Evolutionary conservation across 148 eudicot genomes (phyloP), one percentile per base, ranked within the genome.

Genomic region (Heliamphora exappendiculata): DNA sequence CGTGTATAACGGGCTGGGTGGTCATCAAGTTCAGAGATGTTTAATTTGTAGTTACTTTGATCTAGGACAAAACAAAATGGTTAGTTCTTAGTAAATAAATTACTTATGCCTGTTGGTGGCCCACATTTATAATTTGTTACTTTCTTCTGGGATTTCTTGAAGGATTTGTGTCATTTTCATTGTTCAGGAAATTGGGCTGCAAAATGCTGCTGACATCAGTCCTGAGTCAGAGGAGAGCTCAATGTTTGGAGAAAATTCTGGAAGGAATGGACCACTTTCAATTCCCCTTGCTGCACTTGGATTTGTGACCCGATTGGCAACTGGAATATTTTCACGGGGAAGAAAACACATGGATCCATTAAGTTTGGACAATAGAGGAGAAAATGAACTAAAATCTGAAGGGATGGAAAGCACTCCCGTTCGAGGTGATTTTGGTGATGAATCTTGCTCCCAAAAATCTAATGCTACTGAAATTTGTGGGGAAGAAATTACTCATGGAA

Each of bases 311-410:
- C 84, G 91, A 77, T 67, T 92, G 81, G 96, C 99, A 4, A 83
- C 89, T 78, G 94, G 94, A 71, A 89, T 95, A 80, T 92, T 95
- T 79, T 91, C 91, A 75, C 88, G 89, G 65, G 90, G 97, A 49
- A 82, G 75, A 67, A 87, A 78, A 76, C 75, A 84, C 75, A 75
- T 39, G 37, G 93, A 88, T 76, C 71, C 83, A 75, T 54, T 47
- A 47, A 84, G 69, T 66, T 76, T 82, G 36, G 83, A 85, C 53
- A 62, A 64, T 41, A 60, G 76, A 39, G 81, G 78, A 42, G 92
- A 87, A 79, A 81, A 81, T 55, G 88, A 82, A 53, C 41, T 75
- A 74, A 72, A 80, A 36, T 51, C 74, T 64, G 84, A 86, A 50
- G 88, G 81, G 70, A 72, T 70, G 49, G 62, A 74, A 41, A 54